These are phyloP conservation scores for Ceratobasidium sp. DNA, from an alignment of 1,284 basidiomycete genomes.

Conservation along the genomic window DNA sequence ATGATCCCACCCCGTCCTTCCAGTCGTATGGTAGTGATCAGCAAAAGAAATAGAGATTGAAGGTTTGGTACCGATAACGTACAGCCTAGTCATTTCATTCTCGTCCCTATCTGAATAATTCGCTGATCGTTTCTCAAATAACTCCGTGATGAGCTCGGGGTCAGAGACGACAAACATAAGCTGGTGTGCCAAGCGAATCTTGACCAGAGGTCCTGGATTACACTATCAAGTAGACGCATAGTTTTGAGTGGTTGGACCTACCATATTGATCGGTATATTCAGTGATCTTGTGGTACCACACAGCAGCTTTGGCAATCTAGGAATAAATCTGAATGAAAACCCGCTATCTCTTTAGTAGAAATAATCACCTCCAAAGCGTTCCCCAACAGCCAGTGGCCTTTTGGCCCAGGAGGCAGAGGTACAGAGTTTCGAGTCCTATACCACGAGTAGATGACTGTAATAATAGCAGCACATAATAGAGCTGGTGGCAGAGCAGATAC, in stretches of 20 bases:
- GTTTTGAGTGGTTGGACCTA: background rate
- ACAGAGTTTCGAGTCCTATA: background rate
- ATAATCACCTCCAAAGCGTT: background rate
- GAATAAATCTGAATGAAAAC: background rate
- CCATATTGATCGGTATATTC: constrained; percentile 8
- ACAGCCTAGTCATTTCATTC: background rate
- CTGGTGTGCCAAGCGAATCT: background rate
- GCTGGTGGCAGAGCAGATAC: too few species aligned
- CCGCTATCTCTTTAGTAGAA: background rate
- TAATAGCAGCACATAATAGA: too few species aligned
- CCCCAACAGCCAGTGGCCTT: background rate
- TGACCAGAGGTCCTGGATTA: background rate
- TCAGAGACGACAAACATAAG: background rate
- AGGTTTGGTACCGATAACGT: too few species aligned
- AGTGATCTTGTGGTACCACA: background rate
- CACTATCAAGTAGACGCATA: background rate
- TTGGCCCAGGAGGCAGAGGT: background rate
- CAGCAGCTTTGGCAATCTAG: background rate
- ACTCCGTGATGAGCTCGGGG: background rate
- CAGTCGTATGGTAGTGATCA: too few species aligned
- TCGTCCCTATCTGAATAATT: background rate
- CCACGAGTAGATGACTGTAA: background rate
- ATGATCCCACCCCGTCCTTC: background rate
- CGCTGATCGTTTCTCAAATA: background rate
- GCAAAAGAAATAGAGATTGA: too few species aligned